Percentiles rank a stretch among this genome's conserved stretches.
phyloP scores from a whole-genome alignment of 306 rosid species.

The Acacia melanoxylon region DNA sequence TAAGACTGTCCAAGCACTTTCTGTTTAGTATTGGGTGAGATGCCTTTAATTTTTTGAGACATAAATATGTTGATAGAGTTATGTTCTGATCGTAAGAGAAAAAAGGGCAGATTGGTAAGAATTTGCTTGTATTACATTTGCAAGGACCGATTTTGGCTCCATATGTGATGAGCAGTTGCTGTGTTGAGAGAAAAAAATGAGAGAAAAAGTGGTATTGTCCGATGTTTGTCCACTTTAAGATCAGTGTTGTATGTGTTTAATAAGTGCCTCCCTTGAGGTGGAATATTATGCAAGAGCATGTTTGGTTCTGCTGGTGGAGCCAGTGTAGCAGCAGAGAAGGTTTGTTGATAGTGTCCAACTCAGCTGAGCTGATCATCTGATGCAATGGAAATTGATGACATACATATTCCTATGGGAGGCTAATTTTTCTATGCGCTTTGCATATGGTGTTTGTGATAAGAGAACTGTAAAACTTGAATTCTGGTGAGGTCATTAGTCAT shows the following conservation, averaged over 20 bases:
- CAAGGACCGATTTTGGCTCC: slow-evolving; percentile 22
- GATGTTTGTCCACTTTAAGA: neutral
- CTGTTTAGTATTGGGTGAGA: slow-evolving; percentile 18
- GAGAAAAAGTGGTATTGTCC: slow-evolving; percentile 19
- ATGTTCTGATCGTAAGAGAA: slow-evolving; percentile 27
- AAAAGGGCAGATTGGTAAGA: slow-evolving; percentile 7
- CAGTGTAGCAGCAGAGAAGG: neutral
- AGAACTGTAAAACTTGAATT: neutral
- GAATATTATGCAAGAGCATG: slow-evolving; percentile 2
- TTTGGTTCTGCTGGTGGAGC: neutral
- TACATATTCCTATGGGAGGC: neutral
- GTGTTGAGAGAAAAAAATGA: slow-evolving; percentile 10
- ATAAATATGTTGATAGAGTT: slow-evolving; percentile 22
- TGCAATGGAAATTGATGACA: neutral
- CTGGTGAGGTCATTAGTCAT: neutral
- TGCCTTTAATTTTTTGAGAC: slow-evolving; percentile 9
- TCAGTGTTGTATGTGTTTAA: slow-evolving; percentile 27
- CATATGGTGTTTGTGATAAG: neutral
- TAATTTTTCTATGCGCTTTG: neutral
- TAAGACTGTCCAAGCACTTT: slow-evolving; percentile 16
- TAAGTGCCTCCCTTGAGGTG: neutral
- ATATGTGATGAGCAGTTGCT: slow-evolving; percentile 19
- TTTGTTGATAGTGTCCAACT: neutral
- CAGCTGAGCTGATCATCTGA: neutral
- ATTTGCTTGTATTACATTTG: slow-evolving; percentile 1